Conservation (phyloP, 352 stramenopile species). For the Thraustochytrium sp. region DNA sequence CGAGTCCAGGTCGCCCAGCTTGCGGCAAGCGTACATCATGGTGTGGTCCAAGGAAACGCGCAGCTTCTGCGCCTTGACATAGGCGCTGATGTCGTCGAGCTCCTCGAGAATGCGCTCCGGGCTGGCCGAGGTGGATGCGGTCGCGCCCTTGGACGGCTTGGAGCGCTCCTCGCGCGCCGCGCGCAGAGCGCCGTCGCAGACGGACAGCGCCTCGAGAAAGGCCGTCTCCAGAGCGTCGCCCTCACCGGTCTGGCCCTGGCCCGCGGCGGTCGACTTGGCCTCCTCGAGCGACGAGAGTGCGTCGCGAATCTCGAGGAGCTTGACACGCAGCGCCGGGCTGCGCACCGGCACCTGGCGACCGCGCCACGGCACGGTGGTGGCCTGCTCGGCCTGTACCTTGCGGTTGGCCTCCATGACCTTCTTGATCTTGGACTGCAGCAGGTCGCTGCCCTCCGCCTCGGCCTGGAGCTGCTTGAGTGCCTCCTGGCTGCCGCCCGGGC, state of each 20-base stretch:
- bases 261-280: background rate
- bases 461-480: background rate
- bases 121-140: background rate
- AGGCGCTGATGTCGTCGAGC: background rate
- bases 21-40: background rate
- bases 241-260: background rate
- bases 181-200: background rate
- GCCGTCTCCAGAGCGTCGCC: background rate
- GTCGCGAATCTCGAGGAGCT: constrained; percentile 19
- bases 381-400: constrained; percentile 2
- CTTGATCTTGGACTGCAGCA: constrained; percentile 31
- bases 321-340: background rate
- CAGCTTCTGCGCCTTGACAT: constrained; percentile 26
- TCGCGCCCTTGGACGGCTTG: background rate
- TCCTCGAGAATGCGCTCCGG: background rate
- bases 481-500: constrained; percentile 13
- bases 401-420: constrained; percentile 34
- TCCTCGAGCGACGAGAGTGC: background rate
- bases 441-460: constrained; percentile 7
- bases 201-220: background rate
- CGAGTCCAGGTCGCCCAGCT: background rate
- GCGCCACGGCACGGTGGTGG: background rate
- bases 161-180: background rate
- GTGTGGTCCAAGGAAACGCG: background rate
- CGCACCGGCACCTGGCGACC: background rate